Evolutionary conservation across 371 early-diverging fungal genomes (phyloP).

Genomic region (Mortierella sp.): DNA sequence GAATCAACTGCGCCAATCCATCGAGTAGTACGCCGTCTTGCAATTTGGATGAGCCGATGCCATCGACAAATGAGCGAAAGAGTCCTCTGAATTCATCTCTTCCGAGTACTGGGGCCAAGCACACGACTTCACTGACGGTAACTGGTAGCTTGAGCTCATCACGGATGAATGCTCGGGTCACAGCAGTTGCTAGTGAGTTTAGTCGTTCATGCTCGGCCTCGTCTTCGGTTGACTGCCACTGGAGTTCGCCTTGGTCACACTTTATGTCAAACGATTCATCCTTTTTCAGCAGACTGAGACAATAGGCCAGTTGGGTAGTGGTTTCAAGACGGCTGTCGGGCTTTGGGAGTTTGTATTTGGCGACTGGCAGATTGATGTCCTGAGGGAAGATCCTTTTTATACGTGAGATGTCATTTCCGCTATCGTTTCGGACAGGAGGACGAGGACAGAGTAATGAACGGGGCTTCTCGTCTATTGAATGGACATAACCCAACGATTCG

Average conservation of each 20-base stretch:
- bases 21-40: constrained; percentile 5
- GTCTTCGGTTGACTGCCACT: background rate
- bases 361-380: background rate
- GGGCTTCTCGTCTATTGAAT: no score
- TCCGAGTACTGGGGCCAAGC: constrained; percentile 11
- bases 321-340: background rate
- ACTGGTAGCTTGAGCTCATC: constrained; percentile 7
- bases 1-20: constrained; percentile 12
- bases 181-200: background rate
- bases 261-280: background rate
- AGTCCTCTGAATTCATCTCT: constrained; percentile 5
- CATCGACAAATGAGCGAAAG: background rate
- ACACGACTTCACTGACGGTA: constrained; percentile 7
- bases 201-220: constrained; percentile 12
- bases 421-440: no score
- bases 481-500: no score
- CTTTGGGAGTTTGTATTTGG: background rate
- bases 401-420: no score
- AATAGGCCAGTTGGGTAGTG: constrained; percentile 1
- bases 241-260: background rate
- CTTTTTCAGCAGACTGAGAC: background rate
- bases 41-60: background rate
- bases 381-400: background rate
- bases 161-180: constrained; percentile 3
- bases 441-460: no score